A percentile compares a stretch with the other conserved stretches of the same genome.
Evolutionary conservation across 164 flowering plant genomes (phyloP).

Genomic region (Magnolia officinalis): DNA sequence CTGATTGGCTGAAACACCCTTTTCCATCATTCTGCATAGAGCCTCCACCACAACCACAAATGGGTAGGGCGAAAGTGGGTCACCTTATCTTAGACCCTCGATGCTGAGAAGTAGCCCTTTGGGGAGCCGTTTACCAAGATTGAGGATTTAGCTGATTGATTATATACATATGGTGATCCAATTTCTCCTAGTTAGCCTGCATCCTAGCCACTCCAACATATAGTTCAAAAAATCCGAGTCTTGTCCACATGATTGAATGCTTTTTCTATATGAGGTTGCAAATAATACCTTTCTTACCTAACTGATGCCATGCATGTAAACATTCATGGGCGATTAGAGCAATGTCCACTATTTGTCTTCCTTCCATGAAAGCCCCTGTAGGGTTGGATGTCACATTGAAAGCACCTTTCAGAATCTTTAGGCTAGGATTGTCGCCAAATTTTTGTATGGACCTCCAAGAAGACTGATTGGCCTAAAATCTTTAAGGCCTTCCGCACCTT

Average conservation of each 20-base stretch:
- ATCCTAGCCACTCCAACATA: neutral
- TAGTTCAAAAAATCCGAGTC: neutral
- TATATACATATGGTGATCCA: neutral
- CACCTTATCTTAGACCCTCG: neutral
- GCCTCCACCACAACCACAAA: too few species aligned
- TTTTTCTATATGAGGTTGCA: neutral
- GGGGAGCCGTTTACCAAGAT: neutral
- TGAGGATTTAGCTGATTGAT: neutral
- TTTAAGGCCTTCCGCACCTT: neutral
- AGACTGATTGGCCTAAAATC: neutral
- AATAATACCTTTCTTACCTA: neutral
- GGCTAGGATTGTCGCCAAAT: neutral
- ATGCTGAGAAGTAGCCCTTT: neutral
- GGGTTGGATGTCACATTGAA: neutral
- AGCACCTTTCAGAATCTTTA: neutral
- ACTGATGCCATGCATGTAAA: neutral
- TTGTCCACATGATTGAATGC: neutral
- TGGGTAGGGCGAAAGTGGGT: neutral
- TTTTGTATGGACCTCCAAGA: neutral
- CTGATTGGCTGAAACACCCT: too few species aligned
- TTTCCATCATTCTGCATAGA: too few species aligned
- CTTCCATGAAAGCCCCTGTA: neutral
- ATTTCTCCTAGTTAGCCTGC: neutral
- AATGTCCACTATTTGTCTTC: neutral
- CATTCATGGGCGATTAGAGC: neutral